Evolutionary conservation across 1,284 basidiomycete species (phyloP).

Genomic region (Puccinia hordei): DNA sequence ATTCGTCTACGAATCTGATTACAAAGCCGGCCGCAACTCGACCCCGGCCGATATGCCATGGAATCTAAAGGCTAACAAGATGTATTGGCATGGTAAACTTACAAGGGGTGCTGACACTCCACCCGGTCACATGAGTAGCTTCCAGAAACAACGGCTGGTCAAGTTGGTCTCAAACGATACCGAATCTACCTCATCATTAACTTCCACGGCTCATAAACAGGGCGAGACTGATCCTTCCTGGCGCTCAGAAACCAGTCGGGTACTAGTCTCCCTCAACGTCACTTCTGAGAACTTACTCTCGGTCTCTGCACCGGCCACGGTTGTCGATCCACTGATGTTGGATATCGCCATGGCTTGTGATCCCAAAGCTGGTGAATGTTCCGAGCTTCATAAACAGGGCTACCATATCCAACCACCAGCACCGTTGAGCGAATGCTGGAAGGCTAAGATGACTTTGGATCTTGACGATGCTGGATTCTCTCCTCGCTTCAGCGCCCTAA

Average conservation of each 20-base stretch:
- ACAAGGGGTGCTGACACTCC: conserved; percentile 88
- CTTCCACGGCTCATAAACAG: conserved; percentile 29
- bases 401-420: conserved; percentile 63
- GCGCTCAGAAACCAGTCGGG: conserved; percentile 65
- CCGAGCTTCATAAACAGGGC: conserved; percentile 61
- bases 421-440: conserved; percentile 81
- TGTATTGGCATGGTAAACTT: conserved; percentile 86
- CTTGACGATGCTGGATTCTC: conserved; percentile 94
- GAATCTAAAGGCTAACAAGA: conserved; percentile 71
- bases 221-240: conserved; percentile 62
- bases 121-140: conserved; percentile 76
- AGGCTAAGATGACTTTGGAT: conserved; percentile 87
- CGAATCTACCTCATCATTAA: conserved; percentile 23
- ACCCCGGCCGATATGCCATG: conserved; percentile 66
- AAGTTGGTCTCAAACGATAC: conserved; percentile 53
- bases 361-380: conserved; percentile 72
- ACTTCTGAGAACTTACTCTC: conserved; percentile 54
- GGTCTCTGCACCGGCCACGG: conserved; percentile 61
- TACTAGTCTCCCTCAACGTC: conserved; percentile 64
- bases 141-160: conserved; percentile 79
- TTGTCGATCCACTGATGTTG: conserved; percentile 78
- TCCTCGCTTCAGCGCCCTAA: conserved; percentile 79
- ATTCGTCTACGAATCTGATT: conserved; percentile 88
- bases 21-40: conserved; percentile 53
- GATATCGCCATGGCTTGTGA: conserved; percentile 73